A percentile compares a stretch with the other conserved stretches of the same genome.
Conservation (phyloP, 176 grass and related monocot genomes). For the Tuctoria greenei region DNA sequence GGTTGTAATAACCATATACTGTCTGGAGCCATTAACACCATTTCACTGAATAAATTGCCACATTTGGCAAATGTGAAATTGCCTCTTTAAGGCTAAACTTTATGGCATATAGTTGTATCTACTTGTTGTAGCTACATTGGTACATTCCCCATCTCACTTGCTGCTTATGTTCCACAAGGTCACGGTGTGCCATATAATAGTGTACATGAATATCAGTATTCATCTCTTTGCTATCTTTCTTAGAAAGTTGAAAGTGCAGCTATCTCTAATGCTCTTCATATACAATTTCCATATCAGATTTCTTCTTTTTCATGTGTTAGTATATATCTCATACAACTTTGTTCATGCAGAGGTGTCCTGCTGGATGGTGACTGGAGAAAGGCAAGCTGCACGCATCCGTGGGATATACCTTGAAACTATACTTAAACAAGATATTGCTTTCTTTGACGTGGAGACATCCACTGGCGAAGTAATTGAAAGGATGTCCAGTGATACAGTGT, state of each 20-base stretch:
- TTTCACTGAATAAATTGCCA: background rate
- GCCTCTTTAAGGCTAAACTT: too few species aligned
- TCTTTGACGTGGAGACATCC: conserved; percentile 71
- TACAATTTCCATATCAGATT: background rate
- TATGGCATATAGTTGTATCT: too few species aligned
- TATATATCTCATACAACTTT: background rate
- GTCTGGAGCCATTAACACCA: too few species aligned
- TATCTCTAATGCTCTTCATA: conserved; percentile 9
- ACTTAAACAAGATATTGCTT: conserved; percentile 64
- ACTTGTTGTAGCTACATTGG: background rate
- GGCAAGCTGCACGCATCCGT: conserved; percentile 71
- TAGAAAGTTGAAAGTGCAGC: background rate
- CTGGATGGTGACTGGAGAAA: conserved; percentile 75
- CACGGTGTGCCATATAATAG: background rate
- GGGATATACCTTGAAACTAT: conserved; percentile 69
- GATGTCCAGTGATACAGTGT: conserved; percentile 74
- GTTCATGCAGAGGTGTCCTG: conserved; percentile 60
- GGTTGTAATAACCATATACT: too few species aligned
- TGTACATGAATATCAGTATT: background rate
- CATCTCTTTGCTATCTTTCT: background rate
- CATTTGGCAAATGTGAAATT: background rate
- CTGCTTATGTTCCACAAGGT: background rate
- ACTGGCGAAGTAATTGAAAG: conserved; percentile 75
- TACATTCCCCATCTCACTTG: background rate
- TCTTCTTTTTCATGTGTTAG: background rate